Evolutionary conservation across 345 rosid genomes (phyloP).

Genomic region (Turnera subulata): DNA sequence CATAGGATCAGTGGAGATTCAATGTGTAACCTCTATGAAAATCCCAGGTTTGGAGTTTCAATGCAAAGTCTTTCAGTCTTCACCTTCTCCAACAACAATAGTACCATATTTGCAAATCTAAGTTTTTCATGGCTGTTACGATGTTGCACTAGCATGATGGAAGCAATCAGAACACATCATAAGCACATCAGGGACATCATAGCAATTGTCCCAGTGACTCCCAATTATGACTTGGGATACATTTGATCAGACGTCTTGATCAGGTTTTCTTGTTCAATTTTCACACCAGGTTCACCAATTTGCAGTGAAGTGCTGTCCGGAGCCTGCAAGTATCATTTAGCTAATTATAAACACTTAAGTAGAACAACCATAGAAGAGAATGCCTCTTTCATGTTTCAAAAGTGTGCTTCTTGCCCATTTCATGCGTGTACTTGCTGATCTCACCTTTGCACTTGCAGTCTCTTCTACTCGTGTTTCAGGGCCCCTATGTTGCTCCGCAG

Average conservation of each 20-base stretch:
- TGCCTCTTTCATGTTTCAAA: not conserved
- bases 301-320: conserved; percentile 45
- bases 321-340: conserved; percentile 40
- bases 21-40: too few relatives aligned
- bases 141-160: too few relatives aligned
- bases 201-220: too few relatives aligned
- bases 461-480: conserved; percentile 47
- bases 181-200: too few relatives aligned
- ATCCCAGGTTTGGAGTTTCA: too few relatives aligned
- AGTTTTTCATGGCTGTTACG: too few relatives aligned
- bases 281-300: conserved; percentile 58
- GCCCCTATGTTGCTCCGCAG: conserved; percentile 49
- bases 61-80: too few relatives aligned
- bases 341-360: not conserved
- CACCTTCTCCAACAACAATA: too few relatives aligned
- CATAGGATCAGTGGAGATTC: too few relatives aligned
- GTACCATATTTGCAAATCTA: too few relatives aligned
- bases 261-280: conserved; percentile 58
- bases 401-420: not conserved
- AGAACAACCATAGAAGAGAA: not conserved
- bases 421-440: not conserved
- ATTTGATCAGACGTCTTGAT: conserved; percentile 50
- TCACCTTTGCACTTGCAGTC: conserved; percentile 51
- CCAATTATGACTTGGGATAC: conserved; percentile 32
- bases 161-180: too few relatives aligned